Percentiles rank a stretch among this genome's conserved stretches.
Conservation (phyloP, 208 protist species). For the Leishmania gerbilli region DNA sequence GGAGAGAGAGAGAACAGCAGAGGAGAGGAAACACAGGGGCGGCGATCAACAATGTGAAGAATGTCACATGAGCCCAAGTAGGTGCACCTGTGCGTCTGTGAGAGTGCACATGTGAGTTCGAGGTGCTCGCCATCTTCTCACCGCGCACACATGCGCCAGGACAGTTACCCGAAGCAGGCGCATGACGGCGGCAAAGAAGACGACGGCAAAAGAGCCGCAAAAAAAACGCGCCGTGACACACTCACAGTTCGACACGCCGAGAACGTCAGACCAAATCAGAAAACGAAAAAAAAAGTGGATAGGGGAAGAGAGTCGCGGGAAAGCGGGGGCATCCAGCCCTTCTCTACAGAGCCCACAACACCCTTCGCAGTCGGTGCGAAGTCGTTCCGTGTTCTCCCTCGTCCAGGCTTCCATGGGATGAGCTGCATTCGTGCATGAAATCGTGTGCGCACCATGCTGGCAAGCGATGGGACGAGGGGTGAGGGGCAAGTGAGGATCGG, state of each 20-base stretch:
- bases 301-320: neutral
- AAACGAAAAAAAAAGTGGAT: neutral
- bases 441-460: neutral
- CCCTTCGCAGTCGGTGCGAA: neutral
- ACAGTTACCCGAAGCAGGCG: constrained; percentile 8
- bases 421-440: neutral
- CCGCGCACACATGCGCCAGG: neutral
- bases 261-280: neutral
- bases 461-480: neutral
- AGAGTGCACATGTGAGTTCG: neutral
- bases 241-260: neutral
- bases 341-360: neutral
- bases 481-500: neutral
- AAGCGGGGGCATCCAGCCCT: neutral
- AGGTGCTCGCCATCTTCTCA: neutral
- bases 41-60: neutral
- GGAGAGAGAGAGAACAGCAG: neutral
- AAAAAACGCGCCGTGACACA: neutral
- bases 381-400: neutral
- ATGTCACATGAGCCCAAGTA: neutral
- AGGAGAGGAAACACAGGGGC: neutral
- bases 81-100: neutral
- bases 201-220: neutral
- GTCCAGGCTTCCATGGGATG: neutral
- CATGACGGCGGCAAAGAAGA: constrained; percentile 1